Evolutionary conservation across 2,329 filamentous ascomycete species (phyloP).

Genomic region (Verticillium nubilum): DNA sequence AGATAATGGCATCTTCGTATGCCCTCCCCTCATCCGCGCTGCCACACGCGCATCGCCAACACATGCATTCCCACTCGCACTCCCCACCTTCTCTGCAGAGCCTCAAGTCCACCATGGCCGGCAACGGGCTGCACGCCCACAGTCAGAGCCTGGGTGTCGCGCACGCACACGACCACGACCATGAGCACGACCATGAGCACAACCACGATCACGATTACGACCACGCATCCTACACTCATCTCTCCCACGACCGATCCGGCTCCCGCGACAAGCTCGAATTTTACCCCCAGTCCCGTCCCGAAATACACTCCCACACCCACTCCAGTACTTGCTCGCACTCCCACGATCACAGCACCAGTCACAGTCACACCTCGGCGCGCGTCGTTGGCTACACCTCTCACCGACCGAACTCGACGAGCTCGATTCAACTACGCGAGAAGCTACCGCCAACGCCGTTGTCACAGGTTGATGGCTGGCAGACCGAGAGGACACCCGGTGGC

Average conservation of each 20-base stretch:
- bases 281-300: slow-evolving; percentile 6
- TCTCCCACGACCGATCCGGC: background rate
- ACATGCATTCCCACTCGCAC: slow-evolving; percentile 32
- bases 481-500: slow-evolving; percentile 33
- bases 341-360: slow-evolving; percentile 16
- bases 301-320: slow-evolving; percentile 19
- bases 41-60: slow-evolving; percentile 39
- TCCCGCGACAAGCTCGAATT: slow-evolving; percentile 16
- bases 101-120: slow-evolving; percentile 24
- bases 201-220: slow-evolving; percentile 14
- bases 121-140: slow-evolving; percentile 18
- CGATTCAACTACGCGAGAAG: slow-evolving; percentile 21
- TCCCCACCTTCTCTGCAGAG: slow-evolving; percentile 34
- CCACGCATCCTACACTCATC: slow-evolving; percentile 4
- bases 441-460: slow-evolving; percentile 24
- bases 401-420: background rate
- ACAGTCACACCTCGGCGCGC: slow-evolving; percentile 6
- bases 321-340: slow-evolving; percentile 20
- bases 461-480: slow-evolving; percentile 32
- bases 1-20: slow-evolving; percentile 46
- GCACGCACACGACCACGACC: slow-evolving; percentile 26
- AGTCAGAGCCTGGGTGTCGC: slow-evolving; percentile 18
- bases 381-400: background rate
- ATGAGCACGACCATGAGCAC: slow-evolving; percentile 23
- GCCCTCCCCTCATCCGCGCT: slow-evolving; percentile 46